Conservation (phyloP, 345 rosid species). For the Murraya paniculata region DNA sequence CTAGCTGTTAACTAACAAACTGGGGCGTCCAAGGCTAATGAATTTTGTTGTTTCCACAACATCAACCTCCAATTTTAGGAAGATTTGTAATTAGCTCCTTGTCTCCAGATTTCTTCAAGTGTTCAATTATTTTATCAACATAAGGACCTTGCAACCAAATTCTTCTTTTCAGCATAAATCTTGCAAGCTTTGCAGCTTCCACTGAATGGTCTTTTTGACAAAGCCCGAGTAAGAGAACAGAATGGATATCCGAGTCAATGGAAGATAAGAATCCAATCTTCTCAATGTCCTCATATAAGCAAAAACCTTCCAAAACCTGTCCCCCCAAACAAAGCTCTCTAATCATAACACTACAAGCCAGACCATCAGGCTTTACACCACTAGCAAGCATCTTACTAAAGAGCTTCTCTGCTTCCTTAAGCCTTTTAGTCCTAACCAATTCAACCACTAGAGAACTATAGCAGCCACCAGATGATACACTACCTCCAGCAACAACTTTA, state of each 20-base stretch:
- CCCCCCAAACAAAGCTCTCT: slow-evolving; percentile 52
- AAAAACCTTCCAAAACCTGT: slow-evolving; percentile 56
- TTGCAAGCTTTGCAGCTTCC: slow-evolving; percentile 66
- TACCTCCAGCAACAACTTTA: slow-evolving; percentile 44
- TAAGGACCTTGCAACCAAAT: slow-evolving; percentile 35
- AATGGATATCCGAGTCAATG: slow-evolving; percentile 60
- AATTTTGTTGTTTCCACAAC: neutral
- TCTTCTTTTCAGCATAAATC: slow-evolving; percentile 51
- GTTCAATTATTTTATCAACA: slow-evolving; percentile 33
- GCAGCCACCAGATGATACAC: slow-evolving; percentile 60
- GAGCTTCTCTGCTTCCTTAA: slow-evolving; percentile 55
- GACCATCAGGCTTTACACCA: slow-evolving; percentile 62
- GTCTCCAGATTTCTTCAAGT: slow-evolving; percentile 43
- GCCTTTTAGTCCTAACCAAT: slow-evolving; percentile 44
- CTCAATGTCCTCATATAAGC: slow-evolving; percentile 47
- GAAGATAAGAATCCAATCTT: slow-evolving; percentile 40
- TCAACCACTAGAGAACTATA: slow-evolving; percentile 60
- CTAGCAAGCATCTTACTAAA: slow-evolving; percentile 46
- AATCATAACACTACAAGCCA: slow-evolving; percentile 63
- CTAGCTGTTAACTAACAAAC: neutral
- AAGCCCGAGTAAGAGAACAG: slow-evolving; percentile 54
- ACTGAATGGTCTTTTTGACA: slow-evolving; percentile 34
- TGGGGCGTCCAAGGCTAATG: neutral
- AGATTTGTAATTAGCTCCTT: slow-evolving; percentile 39
- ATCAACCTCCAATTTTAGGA: slow-evolving; percentile 22